Evolutionary conservation across 2,329 filamentous ascomycete genomes (phyloP).

Genomic region (Penicillium sp.): DNA sequence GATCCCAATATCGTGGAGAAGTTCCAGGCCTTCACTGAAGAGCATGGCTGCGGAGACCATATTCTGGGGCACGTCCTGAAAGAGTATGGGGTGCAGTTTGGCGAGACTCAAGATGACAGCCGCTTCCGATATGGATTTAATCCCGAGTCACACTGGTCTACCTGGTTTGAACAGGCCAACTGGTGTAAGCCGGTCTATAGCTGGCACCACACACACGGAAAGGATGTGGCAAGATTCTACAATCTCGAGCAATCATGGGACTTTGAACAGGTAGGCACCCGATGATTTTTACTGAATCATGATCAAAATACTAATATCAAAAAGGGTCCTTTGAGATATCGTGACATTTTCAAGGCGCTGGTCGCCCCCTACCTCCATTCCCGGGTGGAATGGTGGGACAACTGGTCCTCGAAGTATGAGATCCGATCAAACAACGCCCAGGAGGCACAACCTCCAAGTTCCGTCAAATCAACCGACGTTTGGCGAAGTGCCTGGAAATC

Average conservation of each 20-base stretch:
- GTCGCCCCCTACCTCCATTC: conserved; percentile 25
- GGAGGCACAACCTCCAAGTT: conserved; percentile 18
- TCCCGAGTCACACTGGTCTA: conserved; percentile 34
- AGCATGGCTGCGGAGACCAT: conserved; percentile 59
- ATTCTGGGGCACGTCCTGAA: conserved; percentile 55
- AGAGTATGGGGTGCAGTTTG: conserved; percentile 54
- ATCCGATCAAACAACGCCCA: conserved; percentile 24
- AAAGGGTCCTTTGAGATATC: conserved; percentile 24
- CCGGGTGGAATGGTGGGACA: conserved; percentile 32
- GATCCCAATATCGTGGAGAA: conserved; percentile 51
- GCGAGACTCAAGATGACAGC: conserved; percentile 55
- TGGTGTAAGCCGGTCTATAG: conserved; percentile 59
- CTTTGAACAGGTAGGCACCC: conserved; percentile 18
- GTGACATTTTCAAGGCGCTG: conserved; percentile 29
- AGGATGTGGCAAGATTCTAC: conserved; percentile 30
- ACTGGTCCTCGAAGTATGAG: conserved; percentile 28
- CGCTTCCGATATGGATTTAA: conserved; percentile 52
- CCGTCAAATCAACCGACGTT: conserved; percentile 11
- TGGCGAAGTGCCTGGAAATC: conserved; percentile 31
- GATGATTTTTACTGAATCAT: background rate
- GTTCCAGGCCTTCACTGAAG: conserved; percentile 46
- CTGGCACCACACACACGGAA: conserved; percentile 31
- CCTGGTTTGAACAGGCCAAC: conserved; percentile 40
- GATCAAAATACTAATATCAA: conserved; percentile 1
- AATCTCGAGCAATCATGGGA: conserved; percentile 31